A percentile compares a stretch with the other conserved stretches of the same genome.
phyloP scores from a whole-genome alignment of 2,329 filamentous ascomycete species.

The Pseudogymnoascus verrucosus region DNA sequence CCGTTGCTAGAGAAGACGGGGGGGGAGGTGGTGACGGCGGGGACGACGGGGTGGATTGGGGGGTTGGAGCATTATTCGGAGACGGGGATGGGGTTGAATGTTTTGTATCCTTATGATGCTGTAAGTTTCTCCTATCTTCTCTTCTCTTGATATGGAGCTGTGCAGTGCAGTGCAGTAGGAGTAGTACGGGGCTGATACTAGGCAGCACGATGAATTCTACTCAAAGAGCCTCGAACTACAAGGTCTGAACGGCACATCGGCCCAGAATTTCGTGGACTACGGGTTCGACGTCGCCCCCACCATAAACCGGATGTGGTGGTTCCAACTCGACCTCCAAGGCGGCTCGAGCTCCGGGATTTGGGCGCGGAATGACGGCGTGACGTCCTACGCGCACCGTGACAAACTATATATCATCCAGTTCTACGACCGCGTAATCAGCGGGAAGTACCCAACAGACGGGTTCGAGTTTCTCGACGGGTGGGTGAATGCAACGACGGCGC shows the following conservation, averaged over 20 bases:
- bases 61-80: not conserved
- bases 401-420: slow-evolving; percentile 56
- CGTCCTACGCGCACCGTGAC: slow-evolving; percentile 56
- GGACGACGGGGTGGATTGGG: not conserved
- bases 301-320: slow-evolving; percentile 45
- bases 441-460: not conserved
- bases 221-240: slow-evolving; percentile 50
- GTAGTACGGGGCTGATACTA: not conserved
- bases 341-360: slow-evolving; percentile 38
- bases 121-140: not conserved
- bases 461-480: not conserved
- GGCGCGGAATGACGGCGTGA: slow-evolving; percentile 38
- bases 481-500: not conserved
- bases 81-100: not conserved
- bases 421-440: slow-evolving; percentile 46
- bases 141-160: no score
- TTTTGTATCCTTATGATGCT: not conserved
- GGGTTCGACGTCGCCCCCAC: slow-evolving; percentile 48
- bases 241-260: slow-evolving; percentile 39
- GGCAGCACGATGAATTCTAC: slow-evolving; percentile 43
- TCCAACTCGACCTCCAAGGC: slow-evolving; percentile 55
- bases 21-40: not conserved
- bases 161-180: no score
- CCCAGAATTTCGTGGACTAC: slow-evolving; percentile 34
- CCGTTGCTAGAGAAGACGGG: not conserved